Evolutionary conservation across 1,284 basidiomycete genomes (phyloP), one percentile per base, ranked within the genome.

Genomic region (Sporisorium reilianum): DNA sequence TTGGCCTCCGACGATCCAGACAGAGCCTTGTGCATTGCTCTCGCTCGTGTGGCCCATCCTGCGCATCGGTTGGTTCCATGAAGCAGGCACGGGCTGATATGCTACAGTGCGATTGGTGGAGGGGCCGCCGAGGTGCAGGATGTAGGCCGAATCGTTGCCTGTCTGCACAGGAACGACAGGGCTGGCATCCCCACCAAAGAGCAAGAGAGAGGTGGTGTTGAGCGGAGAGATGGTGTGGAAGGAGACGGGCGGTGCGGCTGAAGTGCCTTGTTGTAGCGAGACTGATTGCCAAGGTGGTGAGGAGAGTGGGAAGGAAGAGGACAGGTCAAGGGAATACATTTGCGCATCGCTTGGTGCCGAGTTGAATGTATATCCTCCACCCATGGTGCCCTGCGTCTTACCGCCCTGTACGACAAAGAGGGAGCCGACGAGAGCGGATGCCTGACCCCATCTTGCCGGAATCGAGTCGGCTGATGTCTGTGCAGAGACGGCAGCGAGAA

Each of bases 151-250:
- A 45, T 82, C 79, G 22, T 81, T 81, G 25, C 61, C 64, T 5
- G 79, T 78, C 40, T 76, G 78, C 1, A 78, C 52, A 2, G 77
- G 68, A 2, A 76, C 64, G 1, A 40, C 5, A 0, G 66, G 59
- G 22, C 55, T 62, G 20, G 42, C 74, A 48, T 80, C 76, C 30
- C 80, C 80, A 20, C 80, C 80, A 49, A 82, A 82, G 48, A 81
- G 62, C 23, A 81, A 57, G 7, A 82, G 60, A 1, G 67, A 46
- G 10, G 60, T 53, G 28, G 49, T 50, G 49, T 62, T 64, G 46
- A 82, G 59, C 3, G 80, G 79, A n/a, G 79, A 70, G 20, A 82
- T 59, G 20, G 80, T 68, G 52, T 80, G 80, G 34, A 81, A 82
- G 23, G 73, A 57, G 25, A 77, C 69, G n/a, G 67, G 48, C 3